Percentiles rank a stretch among this genome's conserved stretches.
Conservation (phyloP, 2,329 filamentous ascomycete species). For the Sarocladium brachiariae region DNA sequence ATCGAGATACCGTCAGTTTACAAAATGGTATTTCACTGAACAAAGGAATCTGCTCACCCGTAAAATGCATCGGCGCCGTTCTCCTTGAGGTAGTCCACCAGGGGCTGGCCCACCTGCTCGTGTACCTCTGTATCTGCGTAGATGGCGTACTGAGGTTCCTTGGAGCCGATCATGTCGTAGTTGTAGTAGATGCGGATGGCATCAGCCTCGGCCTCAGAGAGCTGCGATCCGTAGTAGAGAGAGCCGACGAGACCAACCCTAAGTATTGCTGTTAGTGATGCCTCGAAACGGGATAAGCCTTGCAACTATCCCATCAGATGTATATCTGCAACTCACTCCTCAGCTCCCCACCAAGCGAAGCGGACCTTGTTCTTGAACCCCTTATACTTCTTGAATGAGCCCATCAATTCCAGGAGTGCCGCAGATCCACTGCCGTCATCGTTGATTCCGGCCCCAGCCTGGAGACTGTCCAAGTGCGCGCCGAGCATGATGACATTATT, state of each 20-base stretch:
- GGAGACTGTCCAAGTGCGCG: constrained; percentile 34
- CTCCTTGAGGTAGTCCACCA: constrained; percentile 28
- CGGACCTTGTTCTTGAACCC: constrained; percentile 36
- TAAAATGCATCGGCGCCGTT: constrained; percentile 26
- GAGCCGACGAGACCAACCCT: constrained; percentile 37
- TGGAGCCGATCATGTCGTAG: constrained; percentile 62
- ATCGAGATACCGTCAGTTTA: constrained; percentile 4
- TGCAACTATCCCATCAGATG: too few relatives aligned
- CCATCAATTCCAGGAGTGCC: constrained; percentile 31
- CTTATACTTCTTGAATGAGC: constrained; percentile 28
- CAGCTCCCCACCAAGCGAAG: constrained; percentile 36
- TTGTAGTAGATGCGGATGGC: constrained; percentile 63
- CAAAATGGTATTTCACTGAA: background rate
- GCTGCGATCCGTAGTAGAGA: constrained; percentile 29
- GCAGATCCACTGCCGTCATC: constrained; percentile 34
- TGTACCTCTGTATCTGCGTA: constrained; percentile 34
- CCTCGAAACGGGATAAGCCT: background rate
- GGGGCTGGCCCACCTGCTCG: constrained; percentile 25
- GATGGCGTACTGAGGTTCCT: constrained; percentile 30
- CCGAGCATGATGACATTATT: constrained; percentile 36
- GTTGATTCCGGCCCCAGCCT: constrained; percentile 32
- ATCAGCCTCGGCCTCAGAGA: constrained; percentile 31
- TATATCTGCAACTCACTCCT: constrained; percentile 25
- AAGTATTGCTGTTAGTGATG: constrained; percentile 12
- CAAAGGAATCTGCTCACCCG: constrained; percentile 17